These are phyloP conservation scores for Blepharisma japonicum DNA, from an alignment of 73 alveolate species.

Conservation along the genomic window DNA sequence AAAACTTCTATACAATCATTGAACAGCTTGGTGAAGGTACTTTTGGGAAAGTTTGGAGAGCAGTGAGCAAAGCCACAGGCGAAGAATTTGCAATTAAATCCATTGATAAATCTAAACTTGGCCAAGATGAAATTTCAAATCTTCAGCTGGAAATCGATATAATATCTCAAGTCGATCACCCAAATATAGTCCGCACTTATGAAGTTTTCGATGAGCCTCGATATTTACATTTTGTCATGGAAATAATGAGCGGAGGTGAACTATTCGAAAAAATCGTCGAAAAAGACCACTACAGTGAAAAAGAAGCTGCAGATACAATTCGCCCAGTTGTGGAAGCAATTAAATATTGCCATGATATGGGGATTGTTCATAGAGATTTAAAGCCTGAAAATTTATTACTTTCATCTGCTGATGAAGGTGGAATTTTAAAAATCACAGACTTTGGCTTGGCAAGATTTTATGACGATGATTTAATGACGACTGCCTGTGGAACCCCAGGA, in stretches of 20 bases:
- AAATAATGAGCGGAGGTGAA: constrained; percentile 90
- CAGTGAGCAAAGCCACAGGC: constrained; percentile 66
- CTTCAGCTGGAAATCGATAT: constrained; percentile 76
- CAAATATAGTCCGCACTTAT: constrained; percentile 71
- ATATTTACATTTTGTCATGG: constrained; percentile 67
- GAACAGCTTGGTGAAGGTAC: constrained; percentile 61
- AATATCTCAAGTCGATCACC: constrained; percentile 78
- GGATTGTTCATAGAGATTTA: constrained; percentile 95
- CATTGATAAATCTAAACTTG: constrained; percentile 65
- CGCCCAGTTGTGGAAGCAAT: constrained; percentile 96
- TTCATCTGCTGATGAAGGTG: constrained; percentile 81
- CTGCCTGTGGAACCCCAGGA: constrained; percentile 99
- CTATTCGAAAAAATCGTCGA: constrained; percentile 91
- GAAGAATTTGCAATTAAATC: constrained; percentile 76
- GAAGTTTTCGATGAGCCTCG: constrained; percentile 74
- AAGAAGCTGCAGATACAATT: constrained; percentile 95
- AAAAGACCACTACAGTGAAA: constrained; percentile 93
- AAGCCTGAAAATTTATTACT: constrained; percentile 96
- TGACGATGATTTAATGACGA: constrained; percentile 85
- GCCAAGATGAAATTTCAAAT: constrained; percentile 64
- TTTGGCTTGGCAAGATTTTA: constrained; percentile 95
- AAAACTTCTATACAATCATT: constrained; percentile 24
- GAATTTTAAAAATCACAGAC: constrained; percentile 91
- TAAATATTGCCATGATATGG: constrained; percentile 92
- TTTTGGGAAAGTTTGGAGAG: constrained; percentile 69